These are phyloP conservation scores for Candida nanaspora DNA, from an alignment of 805 yeast species.

Conservation along the genomic window DNA sequence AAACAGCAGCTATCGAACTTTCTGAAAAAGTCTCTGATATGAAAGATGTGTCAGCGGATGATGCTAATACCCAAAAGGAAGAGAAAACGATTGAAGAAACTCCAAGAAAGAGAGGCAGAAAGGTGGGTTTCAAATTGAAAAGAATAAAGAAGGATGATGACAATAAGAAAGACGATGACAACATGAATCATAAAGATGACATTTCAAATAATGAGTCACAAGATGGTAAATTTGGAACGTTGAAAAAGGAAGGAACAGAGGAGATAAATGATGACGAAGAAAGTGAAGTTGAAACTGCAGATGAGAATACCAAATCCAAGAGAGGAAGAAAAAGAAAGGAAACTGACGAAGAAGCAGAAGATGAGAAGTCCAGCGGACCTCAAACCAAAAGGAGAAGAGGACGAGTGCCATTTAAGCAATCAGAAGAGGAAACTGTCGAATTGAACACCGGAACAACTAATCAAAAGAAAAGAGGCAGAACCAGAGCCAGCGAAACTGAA, in stretches of 20 bases:
- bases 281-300: not conserved
- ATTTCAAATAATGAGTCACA: not conserved
- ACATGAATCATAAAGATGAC: constrained; percentile 1
- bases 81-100: not conserved
- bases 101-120: not conserved
- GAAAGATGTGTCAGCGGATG: too few relatives aligned
- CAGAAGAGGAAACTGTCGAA: not conserved
- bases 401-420: not conserved
- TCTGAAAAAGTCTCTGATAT: not conserved
- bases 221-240: not conserved
- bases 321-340: constrained; percentile 1
- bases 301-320: not conserved
- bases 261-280: constrained; percentile 1
- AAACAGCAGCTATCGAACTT: not conserved
- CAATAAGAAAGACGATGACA: not conserved
- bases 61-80: too few relatives aligned
- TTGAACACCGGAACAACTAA: too few relatives aligned
- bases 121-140: not conserved
- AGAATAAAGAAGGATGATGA: constrained; percentile 1
- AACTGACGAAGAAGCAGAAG: not conserved
- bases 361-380: too few relatives aligned
- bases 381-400: constrained; percentile 2
- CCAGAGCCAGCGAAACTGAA: not conserved
- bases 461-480: not conserved
- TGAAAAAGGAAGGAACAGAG: not conserved